Base-by-base conservation (phyloP, 495 filamentous ascomycete species). In the Sphaerosporella brunnea region DNA sequence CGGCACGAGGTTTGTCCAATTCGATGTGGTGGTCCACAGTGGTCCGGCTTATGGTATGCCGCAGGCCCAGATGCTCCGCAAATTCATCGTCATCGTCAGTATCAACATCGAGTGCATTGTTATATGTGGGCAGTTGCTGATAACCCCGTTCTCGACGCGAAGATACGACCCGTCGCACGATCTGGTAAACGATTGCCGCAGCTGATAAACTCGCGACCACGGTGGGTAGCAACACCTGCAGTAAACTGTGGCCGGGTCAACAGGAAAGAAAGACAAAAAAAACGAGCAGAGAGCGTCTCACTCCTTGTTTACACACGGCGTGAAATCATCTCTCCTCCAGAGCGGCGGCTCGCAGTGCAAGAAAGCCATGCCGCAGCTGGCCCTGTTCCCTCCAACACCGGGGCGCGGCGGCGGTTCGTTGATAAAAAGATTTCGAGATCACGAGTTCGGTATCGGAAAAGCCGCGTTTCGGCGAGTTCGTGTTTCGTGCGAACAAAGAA, bases 301-400 rank as follows among this genome's bases (percentile, higher is more conserved):
- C 88, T 92, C 84, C 68, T 73, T 75, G 59, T 84, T 79, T 60
- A 97, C 87, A 65, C 92, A 96, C 43, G 62, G 66, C 9, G 81
- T 80, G 61, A 97, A 80, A 65, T 97, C 92, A 65, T 97, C 90
- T 50, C 71, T 66, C 55, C 68, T 72, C 90, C 90, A 97, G 56
- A 85, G 68, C 38, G 84, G 82, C 62, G 76, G 76, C 55, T 73
- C 62, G 64, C 90, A 97, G 56, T 75, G 72, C 62, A 75, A 77
- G 60, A 87, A 80, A 50, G 64, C 63, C 68, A 67, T 68, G 44
- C 4, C 35, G 35, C 8, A 37, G 16, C 35, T 4, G 35, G 4
- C 35, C 35, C 8, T 37, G 13, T 7, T 7, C 7, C 73, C 64
- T 10, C 72, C 71, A n/a, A n/a, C n/a, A n/a, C n/a, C n/a, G n/a